Base-by-base conservation (phyloP, 371 early-diverging fungal genomes). In the Lichtheimia corymbifera region DNA sequence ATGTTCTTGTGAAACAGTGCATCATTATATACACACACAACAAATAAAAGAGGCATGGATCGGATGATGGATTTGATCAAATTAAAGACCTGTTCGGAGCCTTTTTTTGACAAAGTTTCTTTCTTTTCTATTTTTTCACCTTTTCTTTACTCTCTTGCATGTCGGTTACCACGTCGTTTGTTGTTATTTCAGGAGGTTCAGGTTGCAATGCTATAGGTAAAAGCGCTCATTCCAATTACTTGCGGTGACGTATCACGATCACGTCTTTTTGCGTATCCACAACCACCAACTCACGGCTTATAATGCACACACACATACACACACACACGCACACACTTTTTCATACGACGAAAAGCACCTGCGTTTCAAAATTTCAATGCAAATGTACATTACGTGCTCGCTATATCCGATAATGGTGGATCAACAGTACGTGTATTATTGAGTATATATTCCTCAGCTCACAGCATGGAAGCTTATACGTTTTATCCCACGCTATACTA, bases 331-430 rank as follows among this genome's bases (percentile, higher is more conserved):
- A 24, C 18, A 2, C 5, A 15, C 27, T 52, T 14, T 15, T 6
- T 24, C 12, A 52, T 13, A 20, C 0, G 4, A 18, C 14, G 7
- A 52, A 52, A 27, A 64, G 61, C 64, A 17, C 55, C 59, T 53
- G 62, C 66, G 27, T 71, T 86, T 30, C 81, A 85, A 68, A 53
- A 63, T 53, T 66, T 84, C 53, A 83, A 84, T n/a, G 78, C 83
- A 58, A 76, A 85, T 62, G 83, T 86, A 27, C 82, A 85, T 58
- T 89, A 89, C 64, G 74, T 87, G n/a, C 66, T 91, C 55, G 89
- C 88, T 43, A 83, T 91, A 14, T 83, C 84, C 25, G 91, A 91
- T 61, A 89, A 91, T 63, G 91, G 89, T 42, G 86, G 82, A 14
- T 84, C 83, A 1, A 83, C 85, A 18, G 81, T 80, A 81, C 66